phyloP scores from a whole-genome alignment of 1,284 basidiomycete species.

The Puccinia horiana region DNA sequence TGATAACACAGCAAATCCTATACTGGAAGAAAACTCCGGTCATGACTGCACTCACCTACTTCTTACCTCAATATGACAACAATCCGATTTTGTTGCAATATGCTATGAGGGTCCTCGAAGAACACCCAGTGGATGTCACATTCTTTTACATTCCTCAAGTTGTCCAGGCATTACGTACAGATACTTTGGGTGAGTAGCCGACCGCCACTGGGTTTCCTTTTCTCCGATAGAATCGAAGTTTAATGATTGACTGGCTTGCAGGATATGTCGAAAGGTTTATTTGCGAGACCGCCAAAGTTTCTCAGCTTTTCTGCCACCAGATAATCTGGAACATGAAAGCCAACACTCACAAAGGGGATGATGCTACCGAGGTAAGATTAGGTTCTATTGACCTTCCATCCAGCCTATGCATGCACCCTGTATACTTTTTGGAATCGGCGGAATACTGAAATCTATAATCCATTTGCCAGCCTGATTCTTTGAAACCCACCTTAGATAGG shows the following conservation, averaged over 20 bases:
- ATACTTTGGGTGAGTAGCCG: slow-evolving; percentile 71
- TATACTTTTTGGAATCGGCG: not conserved
- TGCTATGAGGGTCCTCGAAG: slow-evolving; percentile 89
- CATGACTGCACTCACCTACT: slow-evolving; percentile 46
- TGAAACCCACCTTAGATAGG: slow-evolving; percentile 89
- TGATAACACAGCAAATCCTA: slow-evolving; percentile 35
- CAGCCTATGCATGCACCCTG: not conserved
- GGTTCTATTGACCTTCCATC: slow-evolving; percentile 47
- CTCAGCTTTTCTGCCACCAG: slow-evolving; percentile 97
- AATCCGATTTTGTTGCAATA: slow-evolving; percentile 90
- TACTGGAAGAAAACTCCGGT: slow-evolving; percentile 50
- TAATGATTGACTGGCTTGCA: slow-evolving; percentile 55
- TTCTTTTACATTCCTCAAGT: slow-evolving; percentile 99
- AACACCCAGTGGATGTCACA: slow-evolving; percentile 89
- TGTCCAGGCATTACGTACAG: slow-evolving; percentile 88
- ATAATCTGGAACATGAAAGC: slow-evolving; percentile 99
- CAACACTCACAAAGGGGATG: slow-evolving; percentile 91
- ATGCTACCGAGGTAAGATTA: slow-evolving; percentile 71
- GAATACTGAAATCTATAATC: not conserved
- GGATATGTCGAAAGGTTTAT: slow-evolving; percentile 95
- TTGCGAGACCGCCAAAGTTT: slow-evolving; percentile 95
- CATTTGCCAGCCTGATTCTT: slow-evolving; percentile 73
- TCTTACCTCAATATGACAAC: slow-evolving; percentile 72
- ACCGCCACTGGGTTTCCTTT: slow-evolving; percentile 9
- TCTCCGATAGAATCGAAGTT: not conserved